Conservation (phyloP, 2,329 filamentous ascomycete species). For the Ophiostoma perfectum region DNA sequence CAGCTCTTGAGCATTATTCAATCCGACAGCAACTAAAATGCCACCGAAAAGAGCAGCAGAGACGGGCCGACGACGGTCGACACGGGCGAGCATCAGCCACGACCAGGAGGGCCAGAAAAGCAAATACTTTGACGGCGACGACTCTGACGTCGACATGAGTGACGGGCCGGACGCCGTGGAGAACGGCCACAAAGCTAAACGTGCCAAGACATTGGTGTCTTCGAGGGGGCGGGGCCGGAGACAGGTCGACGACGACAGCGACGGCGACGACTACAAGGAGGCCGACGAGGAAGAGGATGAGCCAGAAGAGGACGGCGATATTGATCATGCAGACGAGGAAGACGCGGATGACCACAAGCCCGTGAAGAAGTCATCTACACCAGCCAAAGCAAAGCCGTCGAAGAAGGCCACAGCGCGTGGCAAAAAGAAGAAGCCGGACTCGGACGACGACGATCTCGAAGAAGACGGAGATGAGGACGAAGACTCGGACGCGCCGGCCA, state of each 20-base stretch:
- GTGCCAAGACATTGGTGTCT: conserved; percentile 18
- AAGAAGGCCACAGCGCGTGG: conserved; percentile 13
- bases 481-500: conserved; percentile 35
- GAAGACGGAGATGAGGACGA: conserved; percentile 36
- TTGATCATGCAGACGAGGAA: conserved; percentile 28
- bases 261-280: conserved; percentile 28
- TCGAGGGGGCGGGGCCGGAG: neutral
- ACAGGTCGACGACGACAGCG: conserved; percentile 27
- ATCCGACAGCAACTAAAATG: neutral
- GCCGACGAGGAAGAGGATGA: conserved; percentile 28
- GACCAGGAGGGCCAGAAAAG: conserved; percentile 38
- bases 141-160: conserved; percentile 28
- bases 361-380: conserved; percentile 25
- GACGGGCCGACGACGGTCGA: conserved; percentile 41
- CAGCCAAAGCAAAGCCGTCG: conserved; percentile 19
- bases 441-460: conserved; percentile 24
- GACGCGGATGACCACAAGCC: conserved; percentile 22
- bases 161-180: neutral
- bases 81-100: conserved; percentile 40
- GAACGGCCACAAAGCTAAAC: conserved; percentile 21
- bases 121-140: conserved; percentile 45
- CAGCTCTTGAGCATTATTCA: neutral
- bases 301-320: conserved; percentile 26
- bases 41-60: neutral
- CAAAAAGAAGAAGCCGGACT: neutral